Evolutionary conservation across 805 yeast genomes (phyloP).

Genomic region (Saccharomycopsis guyanensis): DNA sequence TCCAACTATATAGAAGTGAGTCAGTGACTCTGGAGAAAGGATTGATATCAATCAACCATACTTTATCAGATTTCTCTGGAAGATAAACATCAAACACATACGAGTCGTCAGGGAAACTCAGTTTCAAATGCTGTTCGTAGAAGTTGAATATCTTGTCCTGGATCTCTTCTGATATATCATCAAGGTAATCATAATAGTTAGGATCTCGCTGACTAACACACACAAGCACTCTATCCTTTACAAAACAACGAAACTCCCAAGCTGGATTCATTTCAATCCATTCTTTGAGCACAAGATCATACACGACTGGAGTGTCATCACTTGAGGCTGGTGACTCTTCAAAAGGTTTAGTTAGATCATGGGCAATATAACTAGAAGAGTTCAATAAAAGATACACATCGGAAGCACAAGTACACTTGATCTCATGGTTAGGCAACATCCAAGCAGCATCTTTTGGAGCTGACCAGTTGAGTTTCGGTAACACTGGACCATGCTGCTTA

Average conservation of each 20-base stretch:
- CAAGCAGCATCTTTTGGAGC: conserved; percentile 93
- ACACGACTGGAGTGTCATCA: conserved; percentile 27
- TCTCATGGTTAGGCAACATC: conserved; percentile 74
- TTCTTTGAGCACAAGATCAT: conserved; percentile 68
- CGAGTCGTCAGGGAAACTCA: conserved; percentile 43
- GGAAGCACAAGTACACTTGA: conserved; percentile 59
- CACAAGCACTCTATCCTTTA: conserved; percentile 51
- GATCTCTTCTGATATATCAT: conserved; percentile 41
- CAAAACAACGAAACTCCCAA: conserved; percentile 83
- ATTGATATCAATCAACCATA: conserved; percentile 75
- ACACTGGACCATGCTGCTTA: conserved; percentile 46
- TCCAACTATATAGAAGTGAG: conserved; percentile 75
- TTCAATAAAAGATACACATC: conserved; percentile 79
- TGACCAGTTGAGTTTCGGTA: conserved; percentile 95
- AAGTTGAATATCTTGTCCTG: conserved; percentile 44
- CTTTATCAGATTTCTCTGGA: conserved; percentile 62
- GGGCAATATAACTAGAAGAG: conserved; percentile 80
- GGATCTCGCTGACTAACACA: conserved; percentile 84
- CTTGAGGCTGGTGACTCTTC: conserved; percentile 26
- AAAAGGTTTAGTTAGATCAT: conserved; percentile 72
- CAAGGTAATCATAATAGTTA: conserved; percentile 69
- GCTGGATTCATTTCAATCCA: conserved; percentile 87
- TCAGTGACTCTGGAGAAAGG: conserved; percentile 79
- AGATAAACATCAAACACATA: conserved; percentile 78
- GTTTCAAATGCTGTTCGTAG: conserved; percentile 39